Percentiles rank a stretch among this genome's conserved stretches.
Evolutionary conservation across 495 filamentous ascomycete species (phyloP).

Genomic region (Lichenothelia convexa): DNA sequence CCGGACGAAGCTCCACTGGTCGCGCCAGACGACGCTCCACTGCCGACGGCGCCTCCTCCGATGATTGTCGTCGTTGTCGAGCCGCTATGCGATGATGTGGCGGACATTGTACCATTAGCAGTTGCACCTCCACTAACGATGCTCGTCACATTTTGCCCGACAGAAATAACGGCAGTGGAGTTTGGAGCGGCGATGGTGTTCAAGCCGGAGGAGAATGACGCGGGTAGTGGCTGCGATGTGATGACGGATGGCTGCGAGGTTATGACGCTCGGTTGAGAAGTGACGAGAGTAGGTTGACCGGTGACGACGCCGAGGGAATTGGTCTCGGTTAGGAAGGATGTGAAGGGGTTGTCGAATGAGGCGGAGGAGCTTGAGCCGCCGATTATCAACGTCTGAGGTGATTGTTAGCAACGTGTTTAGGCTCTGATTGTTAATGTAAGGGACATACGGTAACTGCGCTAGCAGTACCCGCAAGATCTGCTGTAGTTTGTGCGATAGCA

Average conservation of each 20-base stretch:
- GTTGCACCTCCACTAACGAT: slow-evolving; percentile 6
- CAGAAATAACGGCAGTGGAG: slow-evolving; percentile 7
- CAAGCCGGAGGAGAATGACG: slow-evolving; percentile 21
- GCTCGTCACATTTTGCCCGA: slow-evolving; percentile 13
- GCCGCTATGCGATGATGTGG: neutral
- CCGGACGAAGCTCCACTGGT: neutral
- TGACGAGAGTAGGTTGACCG: slow-evolving; percentile 18
- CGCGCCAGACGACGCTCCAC: slow-evolving; percentile 1
- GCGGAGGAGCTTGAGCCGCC: slow-evolving; percentile 7
- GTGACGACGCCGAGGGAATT: slow-evolving; percentile 40
- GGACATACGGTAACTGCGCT: neutral
- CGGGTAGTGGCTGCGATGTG: slow-evolving; percentile 27
- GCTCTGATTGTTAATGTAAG: neutral
- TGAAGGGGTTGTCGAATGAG: slow-evolving; percentile 23
- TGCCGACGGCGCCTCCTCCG: neutral
- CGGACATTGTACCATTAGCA: neutral
- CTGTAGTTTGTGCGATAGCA: neutral
- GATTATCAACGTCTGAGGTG: slow-evolving; percentile 1
- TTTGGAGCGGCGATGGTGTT: slow-evolving; percentile 9
- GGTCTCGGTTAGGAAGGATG: slow-evolving; percentile 29
- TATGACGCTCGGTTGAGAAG: slow-evolving; percentile 18
- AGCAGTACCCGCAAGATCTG: slow-evolving; percentile 1
- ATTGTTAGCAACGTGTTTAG: neutral
- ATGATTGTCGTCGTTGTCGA: neutral
- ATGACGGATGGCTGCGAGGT: slow-evolving; percentile 23